Conservation (phyloP, 441 rosid genomes). For the Croton setiger region DNA sequence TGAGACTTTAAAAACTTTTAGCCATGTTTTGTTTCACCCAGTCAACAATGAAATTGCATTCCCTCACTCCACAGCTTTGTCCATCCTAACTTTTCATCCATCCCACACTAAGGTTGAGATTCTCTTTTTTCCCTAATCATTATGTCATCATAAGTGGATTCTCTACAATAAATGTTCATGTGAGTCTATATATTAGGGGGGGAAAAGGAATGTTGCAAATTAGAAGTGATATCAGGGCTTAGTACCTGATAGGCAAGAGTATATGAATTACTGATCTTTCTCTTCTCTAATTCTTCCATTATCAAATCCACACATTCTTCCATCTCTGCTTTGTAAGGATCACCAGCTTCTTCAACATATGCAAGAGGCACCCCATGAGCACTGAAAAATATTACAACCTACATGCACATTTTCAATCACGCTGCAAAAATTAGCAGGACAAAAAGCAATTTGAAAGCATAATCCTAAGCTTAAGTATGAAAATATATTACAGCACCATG, state of each 20-base stretch:
- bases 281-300: slow-evolving; percentile 89
- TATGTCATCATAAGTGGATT: not conserved
- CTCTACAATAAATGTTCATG: not conserved
- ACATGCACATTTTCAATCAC: slow-evolving; percentile 27
- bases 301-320: slow-evolving; percentile 96
- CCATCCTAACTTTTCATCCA: no score
- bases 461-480: not conserved
- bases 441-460: not conserved
- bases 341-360: slow-evolving; percentile 98
- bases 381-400: slow-evolving; percentile 97
- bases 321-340: slow-evolving; percentile 99
- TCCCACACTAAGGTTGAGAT: no score
- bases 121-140: not conserved
- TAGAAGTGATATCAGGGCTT: not conserved
- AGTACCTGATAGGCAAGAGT: slow-evolving; percentile 96
- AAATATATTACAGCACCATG: not conserved
- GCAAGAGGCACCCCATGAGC: slow-evolving; percentile 99
- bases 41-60: no score
- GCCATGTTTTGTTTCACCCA: no score
- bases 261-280: slow-evolving; percentile 64
- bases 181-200: no score
- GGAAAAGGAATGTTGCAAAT: not conserved
- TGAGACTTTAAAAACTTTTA: no score
- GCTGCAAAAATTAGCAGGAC: not conserved
- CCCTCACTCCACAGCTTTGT: no score